Evolutionary conservation across 2,329 filamentous ascomycete genomes (phyloP), one percentile per base, ranked within the genome.

Genomic region (Exophiala sp.): DNA sequence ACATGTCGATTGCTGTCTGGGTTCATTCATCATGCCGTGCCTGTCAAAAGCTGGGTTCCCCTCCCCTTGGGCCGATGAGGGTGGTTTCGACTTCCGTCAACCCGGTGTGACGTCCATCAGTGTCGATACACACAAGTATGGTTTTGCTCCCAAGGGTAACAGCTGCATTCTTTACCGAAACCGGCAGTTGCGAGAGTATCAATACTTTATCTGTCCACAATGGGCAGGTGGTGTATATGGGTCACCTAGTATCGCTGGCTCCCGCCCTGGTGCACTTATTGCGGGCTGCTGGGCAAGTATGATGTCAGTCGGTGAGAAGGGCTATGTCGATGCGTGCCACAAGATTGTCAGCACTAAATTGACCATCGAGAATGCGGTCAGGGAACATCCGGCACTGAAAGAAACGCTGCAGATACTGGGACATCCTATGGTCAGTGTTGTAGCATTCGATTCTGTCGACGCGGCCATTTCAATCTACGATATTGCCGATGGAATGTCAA

Each of bases 71-170:
- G 73, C 74, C 48, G 89, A 95, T 59, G 82, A 88, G 18, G 84
- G 87, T 63, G 85, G 84, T 4, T 97, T 97, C 68, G 94, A 99
- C 71, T 99, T 99, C 82, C 85, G 88, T 52, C 84, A 95, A 55
- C 90, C 89, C 63, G 94, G 94, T 64, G 94, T 99, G 35, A 96
- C 92, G 3, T 92, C 87, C 71, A 97, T 99, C 71, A 91, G 86
- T 62, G 95, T 91, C 71, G 94, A 99, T 70, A 99, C 94, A 2
- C 94, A 99, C 81, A 99, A 99, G 72, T 99, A 99, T 70, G 94
- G 94, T 35, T 99, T 99, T 68, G 94, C 94, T 1, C 94, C 94
- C 49, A 99, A 99, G 76, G 94, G 94, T 63, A 99, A 95, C 79
- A 94, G 88, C 48, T 94, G 91, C 1, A 80, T 96, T 11, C 80